Evolutionary conservation across 148 eudicot genomes (phyloP), one percentile per base, ranked within the genome.

Genomic region (Fallopia convolvulus): DNA sequence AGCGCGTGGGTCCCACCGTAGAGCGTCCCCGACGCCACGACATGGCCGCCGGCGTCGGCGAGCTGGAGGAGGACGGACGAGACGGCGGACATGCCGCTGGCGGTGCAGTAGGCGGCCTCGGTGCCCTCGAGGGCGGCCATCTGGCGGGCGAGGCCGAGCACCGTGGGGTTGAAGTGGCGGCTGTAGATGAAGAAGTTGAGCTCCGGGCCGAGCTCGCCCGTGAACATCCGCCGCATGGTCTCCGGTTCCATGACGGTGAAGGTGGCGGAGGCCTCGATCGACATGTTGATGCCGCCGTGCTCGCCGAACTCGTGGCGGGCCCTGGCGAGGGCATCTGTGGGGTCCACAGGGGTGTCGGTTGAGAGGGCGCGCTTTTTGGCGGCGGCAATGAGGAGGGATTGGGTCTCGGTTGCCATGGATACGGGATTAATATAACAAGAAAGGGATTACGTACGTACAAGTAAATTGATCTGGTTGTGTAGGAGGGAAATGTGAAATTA

Each of bases 231-330:
- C 36, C 86, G 70, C 89, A 95, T 83, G 20, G 97, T 95, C 32
- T 95, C 97, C 1, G 99, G 94, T 76, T 95, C 98, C 97, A 93
- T 95, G 20, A 95, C 97, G 42, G 98, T 95, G 84, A 95, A 95
- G 26, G 99, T 95, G 58, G 97, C 97, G 15, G 99, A 95, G 6
- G 98, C 97, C 85, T 95, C 98, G 75, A 95, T 93, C 0, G 99
- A 95, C 99, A 95, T 95, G 90, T 95, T 95, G 0, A 95, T 93
- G 46, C 99, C 99, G 39, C 98, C 98, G 80, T 95, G 99, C 79
- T 93, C 98, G 7, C 99, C 97, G 76, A 95, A 93, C 80, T 95
- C 94, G 77, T 95, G 99, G 60, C 97, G 89, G 0, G 80, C 84
- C 47, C 73, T 82, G 18, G 94, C 94, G 3, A 95, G 77, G 2